Conservation (phyloP, 2,329 filamentous ascomycete species). For the Alternaria brassicicola region DNA sequence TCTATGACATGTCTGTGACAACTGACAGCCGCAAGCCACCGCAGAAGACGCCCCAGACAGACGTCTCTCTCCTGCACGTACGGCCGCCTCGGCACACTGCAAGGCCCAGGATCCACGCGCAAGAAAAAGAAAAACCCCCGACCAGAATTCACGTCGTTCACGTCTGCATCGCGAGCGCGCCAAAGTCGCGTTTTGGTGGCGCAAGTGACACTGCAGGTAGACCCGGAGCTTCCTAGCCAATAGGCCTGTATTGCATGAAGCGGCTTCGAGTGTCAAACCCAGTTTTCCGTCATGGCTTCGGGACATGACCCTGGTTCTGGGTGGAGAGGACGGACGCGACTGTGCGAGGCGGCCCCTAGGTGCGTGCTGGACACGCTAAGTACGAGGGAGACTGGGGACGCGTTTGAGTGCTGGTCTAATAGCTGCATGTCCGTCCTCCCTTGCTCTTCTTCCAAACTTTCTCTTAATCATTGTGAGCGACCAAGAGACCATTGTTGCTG, state of each 20-base stretch:
- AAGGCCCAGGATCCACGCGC: conserved; percentile 18
- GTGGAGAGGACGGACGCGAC: conserved; percentile 29
- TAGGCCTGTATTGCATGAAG: not conserved
- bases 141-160: conserved; percentile 12
- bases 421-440: conserved; percentile 17
- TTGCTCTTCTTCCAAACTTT: conserved; percentile 13
- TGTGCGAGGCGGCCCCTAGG: conserved; percentile 15
- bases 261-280: not conserved
- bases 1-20: conserved; percentile 5
- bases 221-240: conserved; percentile 3
- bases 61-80: not conserved
- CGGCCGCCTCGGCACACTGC: conserved; percentile 8
- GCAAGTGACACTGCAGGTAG: conserved; percentile 8
- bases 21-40: not conserved
- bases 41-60: not conserved
- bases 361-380: conserved; percentile 34
- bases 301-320: conserved; percentile 18
- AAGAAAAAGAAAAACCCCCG: conserved; percentile 4
- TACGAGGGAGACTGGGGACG: conserved; percentile 19
- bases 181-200: conserved; percentile 4
- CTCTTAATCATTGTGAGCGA: no score
- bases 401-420: conserved; percentile 28
- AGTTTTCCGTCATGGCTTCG: conserved; percentile 4
- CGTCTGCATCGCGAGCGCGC: conserved; percentile 5
- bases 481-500: not conserved